Evolutionary conservation across 495 filamentous ascomycete species (phyloP), one percentile per base, ranked within the genome.

Genomic region (Trichoderma parareesei): DNA sequence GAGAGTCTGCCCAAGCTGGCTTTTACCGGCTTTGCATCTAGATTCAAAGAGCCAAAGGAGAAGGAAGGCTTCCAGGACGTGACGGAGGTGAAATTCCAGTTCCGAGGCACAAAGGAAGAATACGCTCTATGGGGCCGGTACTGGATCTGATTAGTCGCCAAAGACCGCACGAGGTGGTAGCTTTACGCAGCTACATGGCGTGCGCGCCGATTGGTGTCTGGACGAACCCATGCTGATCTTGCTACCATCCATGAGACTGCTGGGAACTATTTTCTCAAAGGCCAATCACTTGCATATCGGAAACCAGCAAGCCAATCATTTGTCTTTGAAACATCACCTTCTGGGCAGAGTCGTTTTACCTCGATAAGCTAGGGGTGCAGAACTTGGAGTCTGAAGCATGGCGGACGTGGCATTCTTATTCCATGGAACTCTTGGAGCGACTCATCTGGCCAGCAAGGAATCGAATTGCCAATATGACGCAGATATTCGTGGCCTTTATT

Each of bases 1-100:
- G 74, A 81, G 1, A 79, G 85, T 2, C 84, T 98, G 6, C 92
- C 92, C 1, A 83, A 82, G 27, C 79, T 94, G 53, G 93, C 94
- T 0, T 97, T 96, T 73, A 84, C 80, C 11, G 81, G 85, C 35
- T 98, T 90, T 69, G 76, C 75, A 14, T 81, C 85, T 10, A 79
- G 89, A 61, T 92, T 88, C 74, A 84, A 84, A 67, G 83, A 87
- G 68, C 94, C 92, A 8, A 79, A 79, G n/a, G 67, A 83, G 8
- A 75, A 80, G 2, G 94, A 98, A 70, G 94, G 94, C 0, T 97
- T 97, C 72, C 80, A 88, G 61, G 91, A 96, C 69, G 82, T 98
- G 27, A 74, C 84, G 5, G 81, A 82, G 27, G 78, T 90, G 1
- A 82, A 88, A 16, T 96, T 96, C 60, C 71, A 73, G 44, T 81